Conservation (phyloP, 176 grass and related monocot genomes). For the Eragrostis curvula region DNA sequence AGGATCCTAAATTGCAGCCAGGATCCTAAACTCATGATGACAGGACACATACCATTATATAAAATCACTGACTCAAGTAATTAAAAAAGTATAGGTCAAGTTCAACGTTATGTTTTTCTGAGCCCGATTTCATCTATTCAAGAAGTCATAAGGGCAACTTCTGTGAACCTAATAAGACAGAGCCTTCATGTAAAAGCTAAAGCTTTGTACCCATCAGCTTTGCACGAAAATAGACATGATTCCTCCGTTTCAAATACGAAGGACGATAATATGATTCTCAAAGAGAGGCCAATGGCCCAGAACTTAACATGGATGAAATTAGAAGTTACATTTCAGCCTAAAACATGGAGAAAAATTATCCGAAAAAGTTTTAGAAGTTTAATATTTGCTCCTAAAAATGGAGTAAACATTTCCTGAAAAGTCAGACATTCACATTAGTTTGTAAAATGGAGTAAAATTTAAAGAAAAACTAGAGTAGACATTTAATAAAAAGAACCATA, state of each 20-base stretch:
- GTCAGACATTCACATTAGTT: neutral
- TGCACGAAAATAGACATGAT: neutral
- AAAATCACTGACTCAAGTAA: conserved; percentile 22
- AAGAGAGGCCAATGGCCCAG: neutral
- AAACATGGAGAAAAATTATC: neutral
- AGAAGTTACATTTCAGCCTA: neutral
- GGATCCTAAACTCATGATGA: conserved; percentile 32
- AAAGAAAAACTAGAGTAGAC: neutral
- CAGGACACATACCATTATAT: conserved; percentile 3
- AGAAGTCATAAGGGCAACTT: neutral
- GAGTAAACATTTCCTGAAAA: neutral
- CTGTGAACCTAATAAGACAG: neutral
- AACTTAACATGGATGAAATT: neutral
- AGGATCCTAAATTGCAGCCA: conserved; percentile 37
- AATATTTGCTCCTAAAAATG: neutral
- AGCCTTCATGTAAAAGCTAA: neutral
- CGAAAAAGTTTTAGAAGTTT: neutral
- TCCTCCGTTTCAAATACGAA: neutral
- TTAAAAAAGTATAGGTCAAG: conserved; percentile 22
- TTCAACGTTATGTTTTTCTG: neutral
- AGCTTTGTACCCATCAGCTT: neutral
- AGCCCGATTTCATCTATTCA: neutral
- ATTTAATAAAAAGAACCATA: neutral
- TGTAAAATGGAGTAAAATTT: neutral
- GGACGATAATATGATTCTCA: neutral